Conservation (phyloP, 441 rosid genomes). For the Croton setiger region DNA sequence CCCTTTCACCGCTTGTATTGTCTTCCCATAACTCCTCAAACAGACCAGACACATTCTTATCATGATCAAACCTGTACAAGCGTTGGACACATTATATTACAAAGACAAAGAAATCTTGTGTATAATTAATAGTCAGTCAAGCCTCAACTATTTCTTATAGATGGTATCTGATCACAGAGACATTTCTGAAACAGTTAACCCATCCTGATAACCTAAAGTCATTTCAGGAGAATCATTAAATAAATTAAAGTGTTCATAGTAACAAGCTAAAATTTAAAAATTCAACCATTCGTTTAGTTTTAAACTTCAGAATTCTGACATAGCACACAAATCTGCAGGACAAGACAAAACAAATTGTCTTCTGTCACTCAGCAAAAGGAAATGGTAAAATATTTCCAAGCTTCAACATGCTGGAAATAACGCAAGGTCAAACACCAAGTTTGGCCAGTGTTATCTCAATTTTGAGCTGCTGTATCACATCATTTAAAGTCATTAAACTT, state of each 20-base stretch:
- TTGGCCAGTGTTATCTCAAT: too few species aligned
- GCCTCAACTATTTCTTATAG: background rate
- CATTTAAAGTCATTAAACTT: too few species aligned
- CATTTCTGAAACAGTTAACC: background rate
- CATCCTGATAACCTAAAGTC: background rate
- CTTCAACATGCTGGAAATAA: too few species aligned
- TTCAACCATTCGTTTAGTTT: too few species aligned
- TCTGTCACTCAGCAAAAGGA: background rate
- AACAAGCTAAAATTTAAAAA: too few species aligned
- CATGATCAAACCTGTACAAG: constrained; percentile 91
- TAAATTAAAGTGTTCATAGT: too few species aligned
- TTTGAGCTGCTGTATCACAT: too few species aligned
- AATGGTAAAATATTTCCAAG: background rate
- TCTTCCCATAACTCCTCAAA: constrained; percentile 99
- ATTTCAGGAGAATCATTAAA: background rate
- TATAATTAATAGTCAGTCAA: background rate
- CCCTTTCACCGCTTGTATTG: constrained; percentile 78
- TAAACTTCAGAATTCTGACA: too few species aligned
- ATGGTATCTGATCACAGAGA: background rate
- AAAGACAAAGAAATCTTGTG: background rate
- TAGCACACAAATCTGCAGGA: background rate
- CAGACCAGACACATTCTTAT: constrained; percentile 69
- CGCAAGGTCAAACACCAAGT: too few species aligned
- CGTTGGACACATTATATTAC: constrained; percentile 5
- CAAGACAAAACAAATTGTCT: background rate